Conservation (phyloP, 768 basidiomycete genomes). For the Tulasnella sp. region DNA sequence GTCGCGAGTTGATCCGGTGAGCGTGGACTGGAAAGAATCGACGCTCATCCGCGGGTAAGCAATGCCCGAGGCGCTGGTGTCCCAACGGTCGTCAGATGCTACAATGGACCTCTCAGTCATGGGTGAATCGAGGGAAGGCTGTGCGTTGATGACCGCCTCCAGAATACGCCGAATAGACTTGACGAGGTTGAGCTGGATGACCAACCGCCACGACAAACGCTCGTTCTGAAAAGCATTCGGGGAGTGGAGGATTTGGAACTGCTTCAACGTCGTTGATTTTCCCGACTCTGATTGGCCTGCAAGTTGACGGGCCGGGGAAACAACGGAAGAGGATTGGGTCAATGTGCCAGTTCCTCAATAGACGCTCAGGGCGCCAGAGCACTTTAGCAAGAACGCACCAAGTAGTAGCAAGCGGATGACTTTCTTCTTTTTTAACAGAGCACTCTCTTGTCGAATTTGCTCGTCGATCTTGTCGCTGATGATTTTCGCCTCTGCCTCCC, state of each 20-base stretch:
- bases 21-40: constrained; percentile 8
- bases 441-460: constrained; percentile 60
- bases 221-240: constrained; percentile 64
- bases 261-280: constrained; percentile 79
- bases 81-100: constrained; percentile 30
- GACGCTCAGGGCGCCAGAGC: background rate
- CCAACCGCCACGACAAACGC: constrained; percentile 60
- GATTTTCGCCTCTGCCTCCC: constrained; percentile 65
- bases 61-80: constrained; percentile 28
- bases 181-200: constrained; percentile 69
- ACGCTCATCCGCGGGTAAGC: constrained; percentile 30
- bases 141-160: constrained; percentile 54
- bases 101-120: background rate
- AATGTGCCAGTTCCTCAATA: background rate
- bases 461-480: constrained; percentile 79
- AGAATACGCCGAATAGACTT: constrained; percentile 65
- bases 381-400: constrained; percentile 43
- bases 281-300: constrained; percentile 58
- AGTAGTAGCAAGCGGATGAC: constrained; percentile 72
- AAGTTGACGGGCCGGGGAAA: constrained; percentile 18
- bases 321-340: constrained; percentile 20
- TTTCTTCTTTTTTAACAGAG: constrained; percentile 53
- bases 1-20: constrained; percentile 18
- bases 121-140: constrained; percentile 34
- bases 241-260: constrained; percentile 69